A percentile compares a stretch with the other conserved stretches of the same genome.
These are phyloP conservation scores for Aspergillus avenaceus DNA, from an alignment of 495 filamentous ascomycete species.

Conservation along the genomic window DNA sequence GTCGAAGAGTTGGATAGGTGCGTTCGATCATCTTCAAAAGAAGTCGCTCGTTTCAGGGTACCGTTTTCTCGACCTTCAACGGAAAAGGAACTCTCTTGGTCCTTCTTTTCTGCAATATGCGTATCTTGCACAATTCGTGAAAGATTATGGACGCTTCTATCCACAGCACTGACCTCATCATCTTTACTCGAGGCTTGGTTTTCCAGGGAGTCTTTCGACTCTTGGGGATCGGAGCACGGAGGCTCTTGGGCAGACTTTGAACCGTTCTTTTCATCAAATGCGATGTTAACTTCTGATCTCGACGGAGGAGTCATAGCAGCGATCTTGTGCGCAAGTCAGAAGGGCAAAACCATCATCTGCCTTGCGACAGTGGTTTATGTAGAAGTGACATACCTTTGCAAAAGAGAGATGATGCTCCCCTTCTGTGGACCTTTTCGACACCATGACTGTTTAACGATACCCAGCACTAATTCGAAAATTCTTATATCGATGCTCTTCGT, in stretches of 20 bases:
- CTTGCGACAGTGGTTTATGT: background rate
- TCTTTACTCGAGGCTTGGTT: slow-evolving; percentile 16
- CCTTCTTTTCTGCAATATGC: slow-evolving; percentile 27
- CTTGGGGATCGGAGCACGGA: slow-evolving; percentile 16
- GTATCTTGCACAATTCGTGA: slow-evolving; percentile 33
- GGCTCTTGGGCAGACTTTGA: slow-evolving; percentile 17
- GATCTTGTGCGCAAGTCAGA: slow-evolving; percentile 26
- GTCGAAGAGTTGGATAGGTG: slow-evolving; percentile 71
- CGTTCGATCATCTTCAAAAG: slow-evolving; percentile 56
- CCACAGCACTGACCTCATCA: slow-evolving; percentile 15
- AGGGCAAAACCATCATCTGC: background rate
- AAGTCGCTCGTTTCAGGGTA: slow-evolving; percentile 37
- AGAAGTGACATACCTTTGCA: slow-evolving; percentile 34
- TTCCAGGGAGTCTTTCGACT: slow-evolving; percentile 15
- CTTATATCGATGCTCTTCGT: slow-evolving; percentile 7
- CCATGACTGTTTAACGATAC: slow-evolving; percentile 26
- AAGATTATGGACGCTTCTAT: slow-evolving; percentile 29
- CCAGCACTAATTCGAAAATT: slow-evolving; percentile 4
- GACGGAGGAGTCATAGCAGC: slow-evolving; percentile 38
- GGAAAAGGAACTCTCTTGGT: slow-evolving; percentile 25
- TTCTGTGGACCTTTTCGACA: slow-evolving; percentile 27
- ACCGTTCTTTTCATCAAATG: slow-evolving; percentile 23
- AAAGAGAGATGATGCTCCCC: slow-evolving; percentile 39
- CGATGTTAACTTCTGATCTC: slow-evolving; percentile 22
- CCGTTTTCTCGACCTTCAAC: slow-evolving; percentile 26